Evolutionary conservation across 306 rosid species (phyloP).

Genomic region (Ziziphus jujuba): DNA sequence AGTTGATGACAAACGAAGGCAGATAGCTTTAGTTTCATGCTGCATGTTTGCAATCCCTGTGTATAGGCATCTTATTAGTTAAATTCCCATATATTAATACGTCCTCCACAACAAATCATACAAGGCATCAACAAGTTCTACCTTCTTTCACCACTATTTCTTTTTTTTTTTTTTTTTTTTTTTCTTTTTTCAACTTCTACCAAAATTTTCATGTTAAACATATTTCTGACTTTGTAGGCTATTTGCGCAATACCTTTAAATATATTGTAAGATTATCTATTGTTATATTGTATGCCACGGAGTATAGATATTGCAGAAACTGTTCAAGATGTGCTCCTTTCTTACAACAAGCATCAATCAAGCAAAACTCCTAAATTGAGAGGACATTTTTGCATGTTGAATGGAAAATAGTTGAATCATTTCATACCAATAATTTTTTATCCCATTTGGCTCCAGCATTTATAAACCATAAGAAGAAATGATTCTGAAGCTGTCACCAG

Average conservation of each 20-base stretch:
- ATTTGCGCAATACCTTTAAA: constrained; percentile 18
- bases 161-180: too few relatives aligned
- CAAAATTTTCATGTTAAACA: constrained; percentile 17
- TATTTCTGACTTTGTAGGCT: neutral
- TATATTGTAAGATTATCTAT: constrained; percentile 11
- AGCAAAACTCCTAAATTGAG: neutral
- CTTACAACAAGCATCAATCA: neutral
- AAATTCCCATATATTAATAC: constrained; percentile 11
- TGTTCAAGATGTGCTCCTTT: constrained; percentile 2
- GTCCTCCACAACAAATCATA: constrained; percentile 18
- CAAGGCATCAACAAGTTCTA: constrained; percentile 17
- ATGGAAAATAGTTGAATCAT: neutral
- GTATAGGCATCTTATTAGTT: neutral
- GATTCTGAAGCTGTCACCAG: too few relatives aligned
- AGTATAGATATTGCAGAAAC: constrained; percentile 23
- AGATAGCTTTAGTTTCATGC: constrained; percentile 54
- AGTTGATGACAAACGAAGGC: constrained; percentile 83
- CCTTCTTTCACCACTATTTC: constrained; percentile 3
- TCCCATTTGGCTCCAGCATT: too few relatives aligned
- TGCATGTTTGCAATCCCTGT: constrained; percentile 19
- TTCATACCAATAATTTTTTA: neutral
- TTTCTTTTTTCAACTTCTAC: constrained; percentile 9
- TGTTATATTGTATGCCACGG: constrained; percentile 25
- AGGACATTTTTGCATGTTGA: neutral
- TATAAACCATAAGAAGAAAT: too few relatives aligned